phyloP scores from a whole-genome alignment of 192 early-diverging fungal genomes.

The Rhizophagus prolifer region DNA sequence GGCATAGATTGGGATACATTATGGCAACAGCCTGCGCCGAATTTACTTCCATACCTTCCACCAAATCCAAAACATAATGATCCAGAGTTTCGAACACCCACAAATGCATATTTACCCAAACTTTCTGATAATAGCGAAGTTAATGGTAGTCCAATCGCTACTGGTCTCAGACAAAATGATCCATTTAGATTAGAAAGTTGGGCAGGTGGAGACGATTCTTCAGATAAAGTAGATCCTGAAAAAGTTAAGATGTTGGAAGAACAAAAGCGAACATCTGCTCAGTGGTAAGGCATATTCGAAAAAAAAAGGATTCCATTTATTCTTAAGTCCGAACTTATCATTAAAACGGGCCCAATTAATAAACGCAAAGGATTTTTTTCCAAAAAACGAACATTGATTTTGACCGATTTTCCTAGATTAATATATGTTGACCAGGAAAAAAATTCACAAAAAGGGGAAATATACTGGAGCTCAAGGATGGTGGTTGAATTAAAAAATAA shows the following conservation, averaged over 20 bases:
- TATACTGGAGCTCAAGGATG: slow-evolving; percentile 57
- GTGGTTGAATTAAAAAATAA: slow-evolving; percentile 60
- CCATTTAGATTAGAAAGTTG: slow-evolving; percentile 38
- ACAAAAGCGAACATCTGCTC: slow-evolving; percentile 25
- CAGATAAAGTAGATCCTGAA: slow-evolving; percentile 27
- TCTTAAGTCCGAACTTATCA: slow-evolving; percentile 55
- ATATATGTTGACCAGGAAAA: slow-evolving; percentile 64
- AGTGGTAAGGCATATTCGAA: slow-evolving; percentile 28
- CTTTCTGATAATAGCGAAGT: slow-evolving; percentile 20
- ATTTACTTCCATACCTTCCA: slow-evolving; percentile 42
- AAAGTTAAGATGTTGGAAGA: slow-evolving; percentile 24
- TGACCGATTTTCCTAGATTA: slow-evolving; percentile 69
- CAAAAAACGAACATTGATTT: slow-evolving; percentile 60
- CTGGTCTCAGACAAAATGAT: slow-evolving; percentile 37
- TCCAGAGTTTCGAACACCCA: slow-evolving; percentile 34
- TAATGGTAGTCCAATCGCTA: slow-evolving; percentile 17
- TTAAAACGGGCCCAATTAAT: slow-evolving; percentile 56
- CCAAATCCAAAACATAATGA: slow-evolving; percentile 37
- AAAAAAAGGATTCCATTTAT: slow-evolving; percentile 42
- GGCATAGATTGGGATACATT: slow-evolving; percentile 74
- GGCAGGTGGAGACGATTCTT: slow-evolving; percentile 6
- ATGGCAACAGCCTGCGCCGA: slow-evolving; percentile 53
- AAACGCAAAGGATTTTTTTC: slow-evolving; percentile 58
- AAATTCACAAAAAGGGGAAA: slow-evolving; percentile 54
- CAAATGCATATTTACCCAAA: slow-evolving; percentile 33